Evolutionary conservation across 495 filamentous ascomycete species (phyloP), one percentile per base, ranked within the genome.

Genomic region (Xylaria venustula): DNA sequence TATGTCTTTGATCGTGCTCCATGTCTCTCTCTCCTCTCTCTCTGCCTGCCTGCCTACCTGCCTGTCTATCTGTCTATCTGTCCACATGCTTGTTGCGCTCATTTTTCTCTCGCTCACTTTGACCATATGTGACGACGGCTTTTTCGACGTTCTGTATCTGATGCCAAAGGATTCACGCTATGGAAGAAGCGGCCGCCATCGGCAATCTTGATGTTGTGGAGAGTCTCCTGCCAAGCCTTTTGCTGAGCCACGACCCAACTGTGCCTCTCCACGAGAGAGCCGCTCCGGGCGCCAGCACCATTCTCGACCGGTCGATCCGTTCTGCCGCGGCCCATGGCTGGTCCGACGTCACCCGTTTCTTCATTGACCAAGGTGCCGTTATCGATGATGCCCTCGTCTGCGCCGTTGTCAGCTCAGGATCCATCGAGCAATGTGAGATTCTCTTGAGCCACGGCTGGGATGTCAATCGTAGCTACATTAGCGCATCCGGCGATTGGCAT

Each of bases 101-200:
- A 54, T 54, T 61, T 32, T 53, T 54, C 36, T 37, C 41, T 32
- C 48, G 17, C 26, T 45, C 26, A 19, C 50, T 41, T 47, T 30
- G 42, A n/a, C 30, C 46, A 60, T 34, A 60, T 54, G 58, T 54
- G 40, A 60, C 40, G 23, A 22, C 40, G 23, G 32, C n/a, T 12
- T 51, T 26, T 25, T 52, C 36, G 57, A 52, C 57, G 46, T 44
- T 34, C 49, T 48, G 34, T 60, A 25, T 60, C 58, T 62, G 44
- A 62, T 62, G 59, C 44, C 32, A 55, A 48, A 62, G 42, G 51
- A 62, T 54, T 51, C 60, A 50, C 60, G 60, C 60, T 36, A 62
- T 62, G 60, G 60, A 62, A 62, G 60, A 62, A 62, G 60, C 60
- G 56, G 60, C 60, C 45, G 52, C 60, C 14, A 44, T 62, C 44